phyloP scores from a whole-genome alignment of 345 rosid genomes.

The Citrus mangshanensis region DNA sequence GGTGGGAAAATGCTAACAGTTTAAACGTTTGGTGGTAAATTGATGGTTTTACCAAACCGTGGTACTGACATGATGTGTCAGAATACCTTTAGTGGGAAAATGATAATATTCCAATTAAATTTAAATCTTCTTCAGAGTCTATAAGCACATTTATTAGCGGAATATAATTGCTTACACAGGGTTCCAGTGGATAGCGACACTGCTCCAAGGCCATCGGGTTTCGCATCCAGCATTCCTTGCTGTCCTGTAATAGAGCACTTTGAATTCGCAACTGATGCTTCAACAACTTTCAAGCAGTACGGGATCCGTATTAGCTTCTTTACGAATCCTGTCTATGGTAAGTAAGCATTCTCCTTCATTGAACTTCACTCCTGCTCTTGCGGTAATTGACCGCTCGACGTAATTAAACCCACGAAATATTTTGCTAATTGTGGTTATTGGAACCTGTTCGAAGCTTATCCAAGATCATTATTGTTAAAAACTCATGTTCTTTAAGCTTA shows the following conservation, averaged over 20 bases:
- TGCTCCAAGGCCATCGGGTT: too few species aligned
- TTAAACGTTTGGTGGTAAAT: too few species aligned
- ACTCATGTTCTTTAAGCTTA: too few species aligned
- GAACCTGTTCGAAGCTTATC: neutral
- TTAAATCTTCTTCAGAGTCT: neutral
- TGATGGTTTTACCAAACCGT: too few species aligned
- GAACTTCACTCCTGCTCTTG: neutral
- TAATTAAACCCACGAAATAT: too few species aligned
- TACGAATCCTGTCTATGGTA: neutral
- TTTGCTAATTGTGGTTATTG: neutral
- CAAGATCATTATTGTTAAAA: too few species aligned
- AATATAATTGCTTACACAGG: neutral
- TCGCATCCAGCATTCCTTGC: too few species aligned
- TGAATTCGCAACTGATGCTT: neutral
- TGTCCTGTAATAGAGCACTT: neutral
- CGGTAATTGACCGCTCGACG: too few species aligned
- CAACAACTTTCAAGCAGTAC: neutral
- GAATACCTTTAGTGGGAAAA: too few species aligned
- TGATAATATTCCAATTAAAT: too few species aligned
- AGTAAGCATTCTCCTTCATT: neutral
- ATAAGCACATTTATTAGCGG: neutral
- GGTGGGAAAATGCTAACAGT: too few species aligned
- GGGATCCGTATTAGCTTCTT: neutral
- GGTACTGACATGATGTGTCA: too few species aligned
- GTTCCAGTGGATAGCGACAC: neutral